Conservation (phyloP, 208 protist genomes). For the Naegleria fowleri region DNA sequence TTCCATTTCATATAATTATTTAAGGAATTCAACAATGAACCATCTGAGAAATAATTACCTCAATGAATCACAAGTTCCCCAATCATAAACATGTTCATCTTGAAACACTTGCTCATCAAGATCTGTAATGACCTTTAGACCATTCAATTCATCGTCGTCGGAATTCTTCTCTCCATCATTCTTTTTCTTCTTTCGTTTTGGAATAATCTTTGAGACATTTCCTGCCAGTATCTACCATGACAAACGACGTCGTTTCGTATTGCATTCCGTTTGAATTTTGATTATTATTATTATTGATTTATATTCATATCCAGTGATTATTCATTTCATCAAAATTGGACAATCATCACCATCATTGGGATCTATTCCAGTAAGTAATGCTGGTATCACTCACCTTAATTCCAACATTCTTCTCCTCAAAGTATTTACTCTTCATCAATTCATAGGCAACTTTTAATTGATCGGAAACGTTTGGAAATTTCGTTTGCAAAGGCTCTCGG, state of each 20-base stretch:
- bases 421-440: background rate
- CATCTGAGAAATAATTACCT: too few relatives aligned
- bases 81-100: background rate
- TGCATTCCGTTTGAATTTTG: background rate
- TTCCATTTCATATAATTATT: too few relatives aligned
- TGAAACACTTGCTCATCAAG: background rate
- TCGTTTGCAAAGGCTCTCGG: background rate
- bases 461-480: background rate
- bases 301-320: too few relatives aligned
- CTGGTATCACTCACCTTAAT: background rate
- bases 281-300: background rate
- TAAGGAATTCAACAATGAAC: too few relatives aligned
- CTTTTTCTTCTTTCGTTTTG: background rate
- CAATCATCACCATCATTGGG: background rate
- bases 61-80: background rate
- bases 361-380: background rate
- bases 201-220: background rate
- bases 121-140: background rate
- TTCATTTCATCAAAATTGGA: background rate
- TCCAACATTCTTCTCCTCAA: background rate
- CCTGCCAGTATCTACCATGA: background rate
- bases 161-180: background rate
- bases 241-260: background rate
- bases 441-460: background rate
- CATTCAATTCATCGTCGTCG: background rate